Evolutionary conservation across 108 stramenopile genomes (phyloP).

Genomic region (Nitzschia sp.): DNA sequence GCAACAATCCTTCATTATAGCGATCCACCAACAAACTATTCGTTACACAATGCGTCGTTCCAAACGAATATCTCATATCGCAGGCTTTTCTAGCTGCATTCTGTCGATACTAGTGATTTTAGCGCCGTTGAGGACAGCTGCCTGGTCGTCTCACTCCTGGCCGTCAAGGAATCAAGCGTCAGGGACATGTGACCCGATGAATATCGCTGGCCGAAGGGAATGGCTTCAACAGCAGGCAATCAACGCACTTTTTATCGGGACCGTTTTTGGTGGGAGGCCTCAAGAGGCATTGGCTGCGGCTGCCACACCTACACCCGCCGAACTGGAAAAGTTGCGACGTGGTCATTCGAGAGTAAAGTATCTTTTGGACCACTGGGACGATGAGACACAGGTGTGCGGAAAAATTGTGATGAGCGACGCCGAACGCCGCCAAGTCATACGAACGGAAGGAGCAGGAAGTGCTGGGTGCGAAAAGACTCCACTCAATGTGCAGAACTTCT

Average conservation of each 20-base stretch:
- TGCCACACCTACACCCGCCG: conserved; percentile 42
- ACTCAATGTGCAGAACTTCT: conserved; percentile 44
- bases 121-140: no score
- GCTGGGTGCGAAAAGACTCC: conserved; percentile 72
- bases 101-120: no score
- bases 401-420: conserved; percentile 56
- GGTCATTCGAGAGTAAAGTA: conserved; percentile 72
- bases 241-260: not conserved
- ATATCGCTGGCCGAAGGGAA: no score
- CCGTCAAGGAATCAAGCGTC: no score
- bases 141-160: no score
- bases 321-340: conserved; percentile 58
- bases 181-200: no score
- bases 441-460: conserved; percentile 75
- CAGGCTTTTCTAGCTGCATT: no score
- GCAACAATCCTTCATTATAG: no score
- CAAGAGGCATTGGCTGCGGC: not conserved
- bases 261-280: not conserved
- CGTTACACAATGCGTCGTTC: no score
- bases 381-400: conserved; percentile 60
- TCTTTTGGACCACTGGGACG: conserved; percentile 71
- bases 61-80: no score
- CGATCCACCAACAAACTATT: no score
- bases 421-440: conserved; percentile 66
- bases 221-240: conserved; percentile 2